Conservation (phyloP, 495 filamentous ascomycete genomes). For the Friedmanniomyces endolithicus region DNA sequence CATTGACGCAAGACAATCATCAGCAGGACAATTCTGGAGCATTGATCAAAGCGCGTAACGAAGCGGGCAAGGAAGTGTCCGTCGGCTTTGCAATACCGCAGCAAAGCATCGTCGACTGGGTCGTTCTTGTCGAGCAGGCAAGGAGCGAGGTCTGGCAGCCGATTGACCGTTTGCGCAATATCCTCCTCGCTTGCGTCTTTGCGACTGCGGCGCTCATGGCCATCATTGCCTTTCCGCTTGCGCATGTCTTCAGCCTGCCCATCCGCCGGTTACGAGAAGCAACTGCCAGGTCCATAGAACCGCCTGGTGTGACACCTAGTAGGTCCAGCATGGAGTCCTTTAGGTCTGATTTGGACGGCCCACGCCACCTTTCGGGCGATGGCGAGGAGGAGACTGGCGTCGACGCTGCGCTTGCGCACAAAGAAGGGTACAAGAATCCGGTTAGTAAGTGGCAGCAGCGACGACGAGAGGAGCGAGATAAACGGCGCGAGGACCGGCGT, state of each 20-base stretch:
- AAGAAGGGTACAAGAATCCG: constrained; percentile 34
- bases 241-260: constrained; percentile 66
- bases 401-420: constrained; percentile 27
- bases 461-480: constrained; percentile 28
- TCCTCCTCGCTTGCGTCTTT: constrained; percentile 75
- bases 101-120: constrained; percentile 60
- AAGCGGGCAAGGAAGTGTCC: constrained; percentile 50
- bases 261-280: constrained; percentile 66
- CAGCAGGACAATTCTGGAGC: constrained; percentile 43
- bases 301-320: constrained; percentile 42
- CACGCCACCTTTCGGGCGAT: not conserved
- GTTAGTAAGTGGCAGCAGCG: constrained; percentile 26
- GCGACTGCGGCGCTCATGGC: constrained; percentile 49
- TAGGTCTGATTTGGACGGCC: not conserved
- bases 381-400: constrained; percentile 27
- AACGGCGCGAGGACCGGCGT: constrained; percentile 29
- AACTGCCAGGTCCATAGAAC: constrained; percentile 61
- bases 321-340: constrained; percentile 33
- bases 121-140: constrained; percentile 65
- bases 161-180: constrained; percentile 56
- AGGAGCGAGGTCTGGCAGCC: constrained; percentile 61
- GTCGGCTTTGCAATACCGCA: constrained; percentile 58
- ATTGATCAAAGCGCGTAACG: constrained; percentile 54
- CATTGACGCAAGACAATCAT: constrained; percentile 41
- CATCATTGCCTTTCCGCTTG: constrained; percentile 41